A percentile compares a stretch with the other conserved stretches of the same genome.
Evolutionary conservation across 352 stramenopile genomes (phyloP).

Genomic region (Pythium folliculosum): DNA sequence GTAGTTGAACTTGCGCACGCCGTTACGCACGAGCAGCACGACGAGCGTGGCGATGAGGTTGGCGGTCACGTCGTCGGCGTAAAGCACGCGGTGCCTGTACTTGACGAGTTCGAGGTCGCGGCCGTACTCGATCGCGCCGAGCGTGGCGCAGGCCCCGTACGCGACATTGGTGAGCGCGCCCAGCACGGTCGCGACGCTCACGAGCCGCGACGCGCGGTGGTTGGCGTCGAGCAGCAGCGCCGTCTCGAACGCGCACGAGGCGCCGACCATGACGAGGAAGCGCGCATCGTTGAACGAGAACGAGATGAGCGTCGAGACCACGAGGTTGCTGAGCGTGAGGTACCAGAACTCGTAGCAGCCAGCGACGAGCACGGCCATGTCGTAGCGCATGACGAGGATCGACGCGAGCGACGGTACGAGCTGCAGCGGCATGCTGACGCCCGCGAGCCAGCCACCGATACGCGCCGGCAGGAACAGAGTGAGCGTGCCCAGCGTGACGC

Average conservation of each 20-base stretch:
- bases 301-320: slow-evolving; percentile 15
- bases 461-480: slow-evolving; percentile 18
- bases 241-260: slow-evolving; percentile 17
- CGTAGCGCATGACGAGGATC: slow-evolving; percentile 19
- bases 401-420: slow-evolving; percentile 16
- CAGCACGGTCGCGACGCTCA: slow-evolving; percentile 16
- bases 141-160: slow-evolving; percentile 14
- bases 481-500: slow-evolving; percentile 6
- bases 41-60: slow-evolving; percentile 25
- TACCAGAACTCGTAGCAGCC: slow-evolving; percentile 29
- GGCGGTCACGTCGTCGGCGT: slow-evolving; percentile 18
- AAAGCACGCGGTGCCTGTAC: slow-evolving; percentile 13
- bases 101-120: slow-evolving; percentile 14
- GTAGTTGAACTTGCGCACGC: slow-evolving; percentile 20
- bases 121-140: slow-evolving; percentile 19
- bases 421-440: slow-evolving; percentile 26
- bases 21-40: slow-evolving; percentile 24
- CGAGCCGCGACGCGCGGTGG: slow-evolving; percentile 15
- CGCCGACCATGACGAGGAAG: slow-evolving; percentile 12
- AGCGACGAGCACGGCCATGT: slow-evolving; percentile 14
- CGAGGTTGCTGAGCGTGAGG: slow-evolving; percentile 25
- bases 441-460: slow-evolving; percentile 8
- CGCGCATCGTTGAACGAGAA: slow-evolving; percentile 21
- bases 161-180: slow-evolving; percentile 16
- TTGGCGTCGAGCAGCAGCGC: slow-evolving; percentile 27